These are phyloP conservation scores for Tetrahymena malaccensis DNA, from an alignment of 73 alveolate genomes.

Conservation along the genomic window DNA sequence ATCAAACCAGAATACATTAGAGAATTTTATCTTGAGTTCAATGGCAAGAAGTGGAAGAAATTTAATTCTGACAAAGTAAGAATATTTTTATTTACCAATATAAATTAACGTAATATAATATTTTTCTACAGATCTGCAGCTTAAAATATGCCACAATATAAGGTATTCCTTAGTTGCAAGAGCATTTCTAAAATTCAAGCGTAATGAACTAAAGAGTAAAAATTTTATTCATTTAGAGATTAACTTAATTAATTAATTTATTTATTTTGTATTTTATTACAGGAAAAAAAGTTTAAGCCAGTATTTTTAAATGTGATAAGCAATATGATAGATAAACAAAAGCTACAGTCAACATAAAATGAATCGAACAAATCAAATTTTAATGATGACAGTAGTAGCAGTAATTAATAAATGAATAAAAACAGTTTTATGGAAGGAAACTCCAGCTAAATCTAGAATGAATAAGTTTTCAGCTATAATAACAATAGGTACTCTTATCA, in stretches of 20 bases:
- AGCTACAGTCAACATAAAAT: neutral
- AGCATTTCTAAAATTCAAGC: neutral
- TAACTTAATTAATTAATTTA: neutral
- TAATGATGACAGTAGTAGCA: neutral
- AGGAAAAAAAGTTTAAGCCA: neutral
- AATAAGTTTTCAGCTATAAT: neutral
- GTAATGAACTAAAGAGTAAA: neutral
- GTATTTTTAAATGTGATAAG: neutral
- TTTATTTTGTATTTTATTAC: neutral
- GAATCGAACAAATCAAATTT: neutral
- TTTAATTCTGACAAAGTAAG: conserved; percentile 35
- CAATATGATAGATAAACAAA: neutral
- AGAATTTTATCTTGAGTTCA: neutral
- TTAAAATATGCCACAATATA: neutral
- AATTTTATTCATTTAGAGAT: neutral
- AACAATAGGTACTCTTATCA: neutral
- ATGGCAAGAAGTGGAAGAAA: conserved; percentile 8
- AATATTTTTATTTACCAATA: neutral
- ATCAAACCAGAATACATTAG: neutral
- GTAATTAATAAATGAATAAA: neutral
- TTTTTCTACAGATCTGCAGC: neutral
- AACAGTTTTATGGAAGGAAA: neutral
- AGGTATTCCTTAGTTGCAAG: neutral
- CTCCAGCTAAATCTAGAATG: neutral
- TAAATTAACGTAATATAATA: too few relatives aligned